Base-by-base conservation (phyloP, 2,329 filamentous ascomycete genomes). In the Remersonia thermophila region DNA sequence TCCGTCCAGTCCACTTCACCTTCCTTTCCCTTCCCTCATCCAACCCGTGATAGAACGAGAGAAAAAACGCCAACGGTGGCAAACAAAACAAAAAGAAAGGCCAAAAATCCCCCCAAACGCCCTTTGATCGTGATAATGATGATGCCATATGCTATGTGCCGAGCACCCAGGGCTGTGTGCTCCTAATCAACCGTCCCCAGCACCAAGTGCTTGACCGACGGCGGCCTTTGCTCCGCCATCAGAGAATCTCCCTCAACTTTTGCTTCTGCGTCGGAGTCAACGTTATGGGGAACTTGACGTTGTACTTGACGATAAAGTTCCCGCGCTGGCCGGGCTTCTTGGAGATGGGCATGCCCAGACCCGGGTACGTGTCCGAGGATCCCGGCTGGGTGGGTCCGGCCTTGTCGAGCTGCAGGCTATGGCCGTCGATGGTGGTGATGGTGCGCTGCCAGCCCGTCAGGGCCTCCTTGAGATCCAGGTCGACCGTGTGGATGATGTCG, bases 391-490 rank as follows among this genome's bases (percentile, higher is more conserved):
- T 96, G 1, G 89, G 89, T 0, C 87, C 89, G 4, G 69, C 63
- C 57, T 86, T 87, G 30, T 83, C 75, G 27, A 96, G 72, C 35
- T 67, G 75, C 48, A 98, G 65, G 51, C 87, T 81, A 55, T 83
- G 87, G 49, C 83, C 83, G 52, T 98, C 91, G 49, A 98, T 96
- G 8, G 89, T 98, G 23, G 78, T 76, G 15, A 98, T 77, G n/a
- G 83, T 93, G 36, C 83, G 77, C 50, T 75, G 80, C 91, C 91
- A 98, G 40, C 91, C 91, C 0, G 87, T 94, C 30, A 98, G 63
- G 2, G 91, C 85, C 61, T 98, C 91, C 59, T 95, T 96, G 32
- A 98, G 75, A 18, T 80, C 77, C 35, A 98, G 69, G 7, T 87
- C 81, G 47, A 96, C 68, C 2, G 69, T 81, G 52, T 82, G 76